Base-by-base conservation (phyloP, 768 basidiomycete genomes). In the Gautieria morchelliformis region DNA sequence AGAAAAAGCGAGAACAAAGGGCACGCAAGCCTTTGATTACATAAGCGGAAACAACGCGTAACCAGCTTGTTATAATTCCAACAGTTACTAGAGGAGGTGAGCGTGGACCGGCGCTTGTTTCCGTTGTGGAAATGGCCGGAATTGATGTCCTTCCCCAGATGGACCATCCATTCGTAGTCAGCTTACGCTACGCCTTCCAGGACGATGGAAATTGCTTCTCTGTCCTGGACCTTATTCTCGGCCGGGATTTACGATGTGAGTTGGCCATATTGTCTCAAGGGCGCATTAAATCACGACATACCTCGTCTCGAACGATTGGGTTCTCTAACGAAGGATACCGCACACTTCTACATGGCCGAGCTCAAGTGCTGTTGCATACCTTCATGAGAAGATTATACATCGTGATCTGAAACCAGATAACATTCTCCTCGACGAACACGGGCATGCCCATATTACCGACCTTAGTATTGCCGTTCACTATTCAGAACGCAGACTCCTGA, bases 181-280 rank as follows among this genome's bases (percentile, higher is more conserved):
- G 95, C 69, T 66, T 97, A 69, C 84, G 93, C 35, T 96, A 97
- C 68, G 93, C 93, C 19, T n/a, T n/a, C n/a, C n/a, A n/a, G n/a
- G n/a, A n/a, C n/a, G n/a, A n/a, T n/a, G n/a, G n/a, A n/a, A n/a
- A 98, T 68, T 95, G 95, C 64, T 98, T 98, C 77, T 97, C 97
- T 65, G 95, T 98, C 19, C 72, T 98, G 61, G 95, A 98, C 74
- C 79, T 98, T 60, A 97, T 97, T 93, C 78, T 97, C 5, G 93
- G 93, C 15, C 93, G 93, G n/a, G 93, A 97, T 71, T 76, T 97
- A 54, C 81, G 93, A 61, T 97, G 93, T 94, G 70, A 63, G 89
- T 74, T 42, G 24, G 37, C 24, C 15, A 37, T 17, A 24, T 45
- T n/a, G 22, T 54, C 54, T 47, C 46, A 56, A 22, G 11, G 57